Percentiles rank a stretch among this genome's conserved stretches.
These are phyloP conservation scores for Eimeria acervulina DNA, from an alignment of 169 alveolate genomes.

Conservation along the genomic window DNA sequence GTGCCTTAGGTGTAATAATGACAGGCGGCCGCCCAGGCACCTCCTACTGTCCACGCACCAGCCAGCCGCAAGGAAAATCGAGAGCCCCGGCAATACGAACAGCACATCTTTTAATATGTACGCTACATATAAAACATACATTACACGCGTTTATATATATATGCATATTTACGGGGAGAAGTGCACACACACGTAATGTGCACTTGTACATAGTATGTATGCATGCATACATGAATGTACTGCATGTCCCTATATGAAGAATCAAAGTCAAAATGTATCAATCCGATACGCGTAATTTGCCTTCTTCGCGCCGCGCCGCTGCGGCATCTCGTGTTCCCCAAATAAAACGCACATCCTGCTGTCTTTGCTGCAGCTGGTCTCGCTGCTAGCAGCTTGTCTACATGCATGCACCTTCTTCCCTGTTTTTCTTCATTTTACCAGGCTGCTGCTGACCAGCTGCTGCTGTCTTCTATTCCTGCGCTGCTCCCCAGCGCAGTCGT, in stretches of 20 bases:
- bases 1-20: too few relatives aligned
- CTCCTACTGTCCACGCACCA: too few relatives aligned
- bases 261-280: background rate
- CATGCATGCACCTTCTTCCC: too few relatives aligned
- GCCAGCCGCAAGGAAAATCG: background rate
- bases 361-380: background rate
- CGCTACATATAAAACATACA: conserved; percentile 1
- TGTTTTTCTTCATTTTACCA: background rate
- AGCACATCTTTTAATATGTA: background rate
- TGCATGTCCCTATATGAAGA: background rate
- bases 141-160: background rate
- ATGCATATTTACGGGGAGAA: background rate
- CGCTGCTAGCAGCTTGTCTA: background rate
- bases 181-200: too few relatives aligned
- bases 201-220: background rate
- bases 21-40: too few relatives aligned
- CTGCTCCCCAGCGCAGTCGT: background rate
- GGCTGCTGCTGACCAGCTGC: conserved; percentile 1
- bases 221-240: background rate
- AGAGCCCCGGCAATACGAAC: background rate
- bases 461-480: background rate
- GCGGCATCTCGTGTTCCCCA: background rate
- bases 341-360: background rate
- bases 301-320: background rate
- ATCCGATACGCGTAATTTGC: too few relatives aligned